Base-by-base conservation (phyloP, 257 asterid genomes). In the Salvia splendens region DNA sequence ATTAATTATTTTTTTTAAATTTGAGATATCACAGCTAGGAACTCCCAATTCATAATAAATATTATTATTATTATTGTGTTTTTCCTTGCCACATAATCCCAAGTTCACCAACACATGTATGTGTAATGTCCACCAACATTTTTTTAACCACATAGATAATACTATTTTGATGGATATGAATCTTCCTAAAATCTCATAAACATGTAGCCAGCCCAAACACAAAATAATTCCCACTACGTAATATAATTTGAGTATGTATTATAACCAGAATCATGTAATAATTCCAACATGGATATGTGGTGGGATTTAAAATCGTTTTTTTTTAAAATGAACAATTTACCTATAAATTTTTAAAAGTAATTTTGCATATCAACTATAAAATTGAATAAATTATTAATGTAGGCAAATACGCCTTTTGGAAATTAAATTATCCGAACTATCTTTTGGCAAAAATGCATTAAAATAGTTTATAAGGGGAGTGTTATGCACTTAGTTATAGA, bases 11-110 rank as follows among this genome's bases (percentile, higher is more conserved):
- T 48, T 70, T 75, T 73, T 77, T 45, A 70, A 48, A 72, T 70
- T 33, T 62, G 58, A 74, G 78, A 81, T 83, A 73, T 81, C 64
- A 81, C 85, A 81, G 85, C 85, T 81, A 15, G 73, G 45, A 68
- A 68, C 45, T 54, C 40, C 20, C 61, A 14, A 50, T 59, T 62
- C 36, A 32, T 76, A 50, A 50, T 63, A 49, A 72, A 79, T 79
- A 65, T 38, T 16, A 20, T 1, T 33, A 33, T 4, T 33, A 5
- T 33, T 4, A 24, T 65, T 52, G 38, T 72, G 28, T 4, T 76
- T 42, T 55, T 70, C 64, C 54, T 60, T 3, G 20, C 15, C 52
- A 40, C 41, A 12, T 40, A 48, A 28, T 53, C 58, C 43, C 50
- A 59, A 33, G 32, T 76, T 61, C 24, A 20, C 33, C 36, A 32